phyloP scores from a whole-genome alignment of 768 basidiomycete species.

The Lactarius deliciosus region DNA sequence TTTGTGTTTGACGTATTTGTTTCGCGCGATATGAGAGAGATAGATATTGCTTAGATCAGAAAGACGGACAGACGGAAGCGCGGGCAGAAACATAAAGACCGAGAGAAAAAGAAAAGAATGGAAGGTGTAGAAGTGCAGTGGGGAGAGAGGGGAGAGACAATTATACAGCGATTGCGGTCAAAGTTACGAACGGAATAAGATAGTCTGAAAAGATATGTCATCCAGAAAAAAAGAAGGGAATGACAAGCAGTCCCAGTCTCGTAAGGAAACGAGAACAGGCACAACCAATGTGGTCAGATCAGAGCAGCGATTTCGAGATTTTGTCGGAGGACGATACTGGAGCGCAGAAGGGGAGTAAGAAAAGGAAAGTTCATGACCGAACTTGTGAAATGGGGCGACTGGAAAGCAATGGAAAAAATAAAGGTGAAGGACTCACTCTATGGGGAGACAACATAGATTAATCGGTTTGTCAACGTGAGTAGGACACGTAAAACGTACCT shows the following conservation, averaged over 20 bases:
- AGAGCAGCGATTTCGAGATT: constrained; percentile 66
- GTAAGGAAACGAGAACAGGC: constrained; percentile 22
- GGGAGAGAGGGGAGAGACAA: constrained; percentile 16
- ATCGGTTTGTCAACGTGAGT: constrained; percentile 20
- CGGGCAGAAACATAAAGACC: constrained; percentile 23
- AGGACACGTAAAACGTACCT: constrained; percentile 53
- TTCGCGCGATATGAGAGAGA: constrained; percentile 30
- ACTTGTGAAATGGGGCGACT: constrained; percentile 26
- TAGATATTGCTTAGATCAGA: constrained; percentile 37
- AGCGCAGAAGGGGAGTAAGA: constrained; percentile 33
- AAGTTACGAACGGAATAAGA: constrained; percentile 17
- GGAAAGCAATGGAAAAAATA: constrained; percentile 34
- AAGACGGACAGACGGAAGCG: constrained; percentile 31
- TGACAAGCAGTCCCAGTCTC: constrained; percentile 4
- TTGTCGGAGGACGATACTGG: constrained; percentile 67
- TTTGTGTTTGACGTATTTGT: constrained; percentile 28
- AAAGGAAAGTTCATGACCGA: constrained; percentile 36
- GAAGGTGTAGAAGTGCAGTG: constrained; percentile 4
- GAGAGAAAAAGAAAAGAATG: constrained; percentile 11
- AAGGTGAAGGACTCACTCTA: constrained; percentile 63
- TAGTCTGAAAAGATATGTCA: constrained; percentile 20
- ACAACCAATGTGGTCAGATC: constrained; percentile 44
- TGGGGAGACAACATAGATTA: constrained; percentile 28
- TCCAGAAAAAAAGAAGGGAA: constrained; percentile 20
- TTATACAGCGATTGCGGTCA: constrained; percentile 24